Conservation (phyloP, 352 stramenopile species). For the Phytophthora boehmeriae region DNA sequence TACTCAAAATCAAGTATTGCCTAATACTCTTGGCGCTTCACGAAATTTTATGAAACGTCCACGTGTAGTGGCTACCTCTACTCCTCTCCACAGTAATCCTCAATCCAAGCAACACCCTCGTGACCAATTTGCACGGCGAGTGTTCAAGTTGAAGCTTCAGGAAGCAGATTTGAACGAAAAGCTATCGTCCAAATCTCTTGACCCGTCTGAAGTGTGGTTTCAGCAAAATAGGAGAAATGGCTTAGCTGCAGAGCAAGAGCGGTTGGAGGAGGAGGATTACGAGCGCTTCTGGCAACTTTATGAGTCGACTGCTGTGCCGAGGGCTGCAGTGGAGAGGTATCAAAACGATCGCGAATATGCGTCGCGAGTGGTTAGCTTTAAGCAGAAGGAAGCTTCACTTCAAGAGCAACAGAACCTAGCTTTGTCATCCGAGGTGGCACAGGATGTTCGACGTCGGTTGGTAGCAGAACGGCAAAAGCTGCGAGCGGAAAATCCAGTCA, state of each 20-base stretch:
- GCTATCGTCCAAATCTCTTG: not conserved
- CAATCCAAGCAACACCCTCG: not conserved
- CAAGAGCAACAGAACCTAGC: conserved; percentile 10
- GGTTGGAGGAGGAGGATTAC: conserved; percentile 14
- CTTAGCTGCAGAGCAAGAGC: conserved; percentile 8
- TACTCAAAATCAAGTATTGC: not conserved
- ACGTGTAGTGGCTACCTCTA: not conserved
- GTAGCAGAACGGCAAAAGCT: conserved; percentile 16
- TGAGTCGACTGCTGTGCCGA: conserved; percentile 2
- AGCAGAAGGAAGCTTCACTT: conserved; percentile 12
- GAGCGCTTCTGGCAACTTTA: conserved; percentile 27
- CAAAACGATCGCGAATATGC: conserved; percentile 18
- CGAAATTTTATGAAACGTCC: conserved; percentile 4
- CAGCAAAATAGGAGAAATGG: conserved; percentile 5
- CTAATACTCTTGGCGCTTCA: not conserved
- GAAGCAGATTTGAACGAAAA: conserved; percentile 25
- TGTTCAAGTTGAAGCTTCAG: conserved; percentile 32
- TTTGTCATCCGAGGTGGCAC: conserved; percentile 3
- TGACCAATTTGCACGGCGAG: conserved; percentile 15
- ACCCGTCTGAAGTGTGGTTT: not conserved
- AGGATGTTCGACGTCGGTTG: conserved; percentile 6
- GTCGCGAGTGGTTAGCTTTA: conserved; percentile 18
- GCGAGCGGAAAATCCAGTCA: conserved; percentile 9
- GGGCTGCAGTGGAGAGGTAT: conserved; percentile 12
- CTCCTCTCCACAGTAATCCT: not conserved